Base-by-base conservation (phyloP, 345 rosid species). In the Kandelia obovata region DNA sequence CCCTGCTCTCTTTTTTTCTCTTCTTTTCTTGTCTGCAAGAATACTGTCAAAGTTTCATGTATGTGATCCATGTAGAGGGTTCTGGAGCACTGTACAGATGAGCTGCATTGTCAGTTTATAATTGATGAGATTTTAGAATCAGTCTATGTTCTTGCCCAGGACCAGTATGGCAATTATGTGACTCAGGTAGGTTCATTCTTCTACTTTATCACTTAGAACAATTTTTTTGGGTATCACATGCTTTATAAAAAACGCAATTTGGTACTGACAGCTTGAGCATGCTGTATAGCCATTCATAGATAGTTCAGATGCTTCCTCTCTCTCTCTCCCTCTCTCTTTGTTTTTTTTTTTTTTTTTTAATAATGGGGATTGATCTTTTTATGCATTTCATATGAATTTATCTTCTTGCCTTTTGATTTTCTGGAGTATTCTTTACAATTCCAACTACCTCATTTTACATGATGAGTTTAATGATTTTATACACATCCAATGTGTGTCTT, bases 161-260 rank as follows among this genome's bases (percentile, higher is more conserved):
- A 96, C 73, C 99, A 89, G 73, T 96, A 96, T 83, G 98, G 99
- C 60, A 96, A 96, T 82, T 96, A 96, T 80, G 98, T 96, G 61
- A 89, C 92, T 53, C 99, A 96, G 99, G 99, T 92, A 58, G 64
- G 82, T 52, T 49, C 13, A 27, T 4, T 52, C 10, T 46, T 21
- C 16, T 28, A 6, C 62, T 39, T 27, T 49, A 21, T 35, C 30
- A 32, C 68, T 52, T n/a, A 34, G 35, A 26, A 66, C 23, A 58
- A 21, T 9, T 72, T 56, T 56, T 2, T 16, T 56, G 13, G 1
- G 2, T 8, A 56, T 21, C 11, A n/a, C 27, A 15, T 56, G 59
- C 59, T 3, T 56, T 56, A 1, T 25, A 8, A 56, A 26, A n/a
- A 55, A 23, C 30, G 2, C 16, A 0, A n/a, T 55, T 15, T n/a